Base-by-base conservation (phyloP, 495 filamentous ascomycete genomes). In the Hyphodiscus hymeniophilus region DNA sequence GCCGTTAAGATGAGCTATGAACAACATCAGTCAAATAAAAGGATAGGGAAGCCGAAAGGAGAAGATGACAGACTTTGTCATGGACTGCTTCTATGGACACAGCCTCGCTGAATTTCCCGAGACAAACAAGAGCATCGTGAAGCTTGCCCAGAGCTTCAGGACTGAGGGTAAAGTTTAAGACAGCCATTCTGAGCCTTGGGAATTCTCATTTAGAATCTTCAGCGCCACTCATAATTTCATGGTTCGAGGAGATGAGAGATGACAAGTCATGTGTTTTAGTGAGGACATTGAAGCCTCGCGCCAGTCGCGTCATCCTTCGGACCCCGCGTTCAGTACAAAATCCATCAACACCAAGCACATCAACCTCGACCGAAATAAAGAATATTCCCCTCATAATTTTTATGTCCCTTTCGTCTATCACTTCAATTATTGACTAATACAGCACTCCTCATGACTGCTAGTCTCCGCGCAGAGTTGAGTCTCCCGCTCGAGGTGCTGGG, bases 101-200 rank as follows among this genome's bases (percentile, higher is more conserved):
- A 35, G 79, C 81, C 52, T 98, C 92, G 60, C 84, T 87, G 72
- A 97, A 97, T 68, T 92, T 97, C 39, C 80, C 74, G 22, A 98
- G 76, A 63, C 92, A 96, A 42, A 78, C 66, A n/a, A 98, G 73
- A 8, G 79, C 74, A 63, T 96, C 88, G 57, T 96, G 87, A 15
- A 98, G 64, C 45, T 75, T 76, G 22, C 76, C 68, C 17, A 91
- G 72, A 7, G 84, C 84, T 42, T 84, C 76, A 26, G 89, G 87
- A 38, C 71, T 77, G 30, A 98, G 68, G 0, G 87, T 85, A 55
- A 96, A 89, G 38, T 77, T 80, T 17, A 95, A 64, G n/a, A 78
- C 71, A 7, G 82, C 71, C 85, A 88, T 91, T 15, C 12, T 41
- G 22, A 31, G 33, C n/a, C 7, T 3, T 38, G 3, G n/a, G 10